These are phyloP conservation scores for Deinandra increscens DNA, from an alignment of 129 eudicot genomes.

Conservation along the genomic window DNA sequence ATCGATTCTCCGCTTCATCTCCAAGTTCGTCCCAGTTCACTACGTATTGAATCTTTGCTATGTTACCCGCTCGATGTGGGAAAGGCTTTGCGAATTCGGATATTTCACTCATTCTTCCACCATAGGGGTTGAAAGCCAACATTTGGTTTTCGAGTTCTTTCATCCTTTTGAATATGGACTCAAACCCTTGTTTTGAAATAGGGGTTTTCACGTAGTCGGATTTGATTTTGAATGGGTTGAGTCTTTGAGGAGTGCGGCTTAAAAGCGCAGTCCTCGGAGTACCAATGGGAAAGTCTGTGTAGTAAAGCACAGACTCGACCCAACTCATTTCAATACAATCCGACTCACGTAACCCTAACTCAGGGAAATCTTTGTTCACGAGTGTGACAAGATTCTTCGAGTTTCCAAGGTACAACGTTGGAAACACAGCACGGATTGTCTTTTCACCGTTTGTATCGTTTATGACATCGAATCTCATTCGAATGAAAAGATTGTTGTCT, in stretches of 20 bases:
- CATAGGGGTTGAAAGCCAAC: no score
- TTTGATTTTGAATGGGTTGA: no score
- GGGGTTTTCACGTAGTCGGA: no score
- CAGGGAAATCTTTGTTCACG: neutral
- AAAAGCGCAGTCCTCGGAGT: neutral
- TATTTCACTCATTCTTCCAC: no score
- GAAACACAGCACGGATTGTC: neutral
- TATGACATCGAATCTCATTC: neutral
- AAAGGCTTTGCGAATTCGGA: no score
- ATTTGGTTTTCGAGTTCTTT: no score
- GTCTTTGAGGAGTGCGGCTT: neutral
- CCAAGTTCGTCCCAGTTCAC: no score
- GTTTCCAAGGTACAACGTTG: slow-evolving; percentile 5
- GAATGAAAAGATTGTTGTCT: neutral
- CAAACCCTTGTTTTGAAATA: no score
- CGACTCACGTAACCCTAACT: slow-evolving; percentile 3
- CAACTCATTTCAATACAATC: slow-evolving; percentile 19
- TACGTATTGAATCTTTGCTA: no score
- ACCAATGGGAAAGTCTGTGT: neutral
- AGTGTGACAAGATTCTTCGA: neutral
- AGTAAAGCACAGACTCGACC: neutral
- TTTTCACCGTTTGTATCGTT: neutral
- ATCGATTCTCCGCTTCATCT: no score
- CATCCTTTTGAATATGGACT: no score
- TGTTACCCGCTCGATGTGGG: no score